Evolutionary conservation across 2,329 filamentous ascomycete species (phyloP).

Genomic region (Aureobasidium sp.): DNA sequence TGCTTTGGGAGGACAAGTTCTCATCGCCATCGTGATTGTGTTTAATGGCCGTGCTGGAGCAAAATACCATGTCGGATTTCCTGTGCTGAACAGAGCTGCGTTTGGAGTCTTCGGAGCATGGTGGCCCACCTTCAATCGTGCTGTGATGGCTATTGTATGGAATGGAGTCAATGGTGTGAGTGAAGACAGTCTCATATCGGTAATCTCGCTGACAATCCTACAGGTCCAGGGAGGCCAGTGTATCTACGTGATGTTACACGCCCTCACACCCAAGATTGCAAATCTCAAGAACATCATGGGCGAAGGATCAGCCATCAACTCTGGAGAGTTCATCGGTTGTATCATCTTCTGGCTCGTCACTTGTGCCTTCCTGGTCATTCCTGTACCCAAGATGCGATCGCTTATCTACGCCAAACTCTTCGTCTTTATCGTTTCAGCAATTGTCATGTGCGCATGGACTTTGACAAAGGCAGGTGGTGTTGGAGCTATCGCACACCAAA

Average conservation of each 20-base stretch:
- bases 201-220: background rate
- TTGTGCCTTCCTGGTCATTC: slow-evolving; percentile 1
- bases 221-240: slow-evolving; percentile 4
- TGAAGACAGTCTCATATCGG: background rate
- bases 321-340: background rate
- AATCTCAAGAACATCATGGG: slow-evolving; percentile 10
- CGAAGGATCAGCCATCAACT: background rate
- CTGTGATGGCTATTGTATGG: slow-evolving; percentile 42
- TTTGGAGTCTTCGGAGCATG: slow-evolving; percentile 41
- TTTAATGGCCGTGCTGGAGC: slow-evolving; percentile 39
- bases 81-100: slow-evolving; percentile 36
- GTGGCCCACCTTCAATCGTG: slow-evolving; percentile 40
- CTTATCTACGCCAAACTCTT: slow-evolving; percentile 6
- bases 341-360: slow-evolving; percentile 7
- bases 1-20: slow-evolving; percentile 34
- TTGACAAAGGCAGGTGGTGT: slow-evolving; percentile 7
- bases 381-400: background rate
- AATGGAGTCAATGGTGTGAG: slow-evolving; percentile 24
- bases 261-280: background rate
- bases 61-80: slow-evolving; percentile 39
- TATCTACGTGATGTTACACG: slow-evolving; percentile 5
- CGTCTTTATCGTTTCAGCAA: background rate
- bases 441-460: slow-evolving; percentile 1
- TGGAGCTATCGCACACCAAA: slow-evolving; percentile 1
- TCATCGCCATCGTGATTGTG: slow-evolving; percentile 37